Conservation (phyloP, 306 rosid species). For the Inga leiocalycina region DNA sequence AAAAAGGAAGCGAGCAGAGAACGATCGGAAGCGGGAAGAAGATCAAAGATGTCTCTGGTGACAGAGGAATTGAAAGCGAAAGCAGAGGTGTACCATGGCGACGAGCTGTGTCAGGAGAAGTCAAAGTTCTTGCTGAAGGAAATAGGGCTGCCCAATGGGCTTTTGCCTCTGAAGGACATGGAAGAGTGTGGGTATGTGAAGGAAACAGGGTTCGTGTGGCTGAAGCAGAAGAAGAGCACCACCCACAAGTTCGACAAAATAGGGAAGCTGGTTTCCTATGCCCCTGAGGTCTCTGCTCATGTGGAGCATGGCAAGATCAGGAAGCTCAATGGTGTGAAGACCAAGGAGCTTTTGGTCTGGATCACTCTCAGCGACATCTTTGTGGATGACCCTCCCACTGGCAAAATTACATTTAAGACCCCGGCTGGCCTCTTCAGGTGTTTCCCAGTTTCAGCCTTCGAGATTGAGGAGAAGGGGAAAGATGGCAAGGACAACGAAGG, state of each 20-base stretch:
- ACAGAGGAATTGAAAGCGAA: conserved; percentile 62
- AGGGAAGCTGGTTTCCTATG: conserved; percentile 66
- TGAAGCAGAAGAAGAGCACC: conserved; percentile 68
- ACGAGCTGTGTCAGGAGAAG: conserved; percentile 66
- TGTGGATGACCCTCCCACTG: conserved; percentile 70
- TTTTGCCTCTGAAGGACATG: conserved; percentile 75
- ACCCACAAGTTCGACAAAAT: conserved; percentile 86
- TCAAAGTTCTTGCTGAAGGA: conserved; percentile 62
- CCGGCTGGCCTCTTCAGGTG: conserved; percentile 67
- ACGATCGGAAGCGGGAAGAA: background rate
- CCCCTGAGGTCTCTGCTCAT: conserved; percentile 72
- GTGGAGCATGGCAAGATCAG: conserved; percentile 75
- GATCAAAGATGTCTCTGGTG: conserved; percentile 49
- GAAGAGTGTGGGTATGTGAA: conserved; percentile 81
- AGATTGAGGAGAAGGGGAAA: conserved; percentile 47
- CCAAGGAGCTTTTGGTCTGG: conserved; percentile 89
- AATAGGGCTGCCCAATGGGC: conserved; percentile 71
- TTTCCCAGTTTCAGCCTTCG: conserved; percentile 68
- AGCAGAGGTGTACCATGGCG: conserved; percentile 79
- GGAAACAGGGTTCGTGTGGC: conserved; percentile 92
- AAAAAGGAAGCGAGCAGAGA: background rate
- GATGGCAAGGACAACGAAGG: conserved; percentile 31
- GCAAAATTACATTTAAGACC: conserved; percentile 68
- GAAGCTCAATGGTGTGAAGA: conserved; percentile 92
- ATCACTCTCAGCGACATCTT: conserved; percentile 63